Percentiles rank a stretch among this genome's conserved stretches.
Evolutionary conservation across 768 basidiomycete species (phyloP).

Genomic region (Austroboletus eburneus): DNA sequence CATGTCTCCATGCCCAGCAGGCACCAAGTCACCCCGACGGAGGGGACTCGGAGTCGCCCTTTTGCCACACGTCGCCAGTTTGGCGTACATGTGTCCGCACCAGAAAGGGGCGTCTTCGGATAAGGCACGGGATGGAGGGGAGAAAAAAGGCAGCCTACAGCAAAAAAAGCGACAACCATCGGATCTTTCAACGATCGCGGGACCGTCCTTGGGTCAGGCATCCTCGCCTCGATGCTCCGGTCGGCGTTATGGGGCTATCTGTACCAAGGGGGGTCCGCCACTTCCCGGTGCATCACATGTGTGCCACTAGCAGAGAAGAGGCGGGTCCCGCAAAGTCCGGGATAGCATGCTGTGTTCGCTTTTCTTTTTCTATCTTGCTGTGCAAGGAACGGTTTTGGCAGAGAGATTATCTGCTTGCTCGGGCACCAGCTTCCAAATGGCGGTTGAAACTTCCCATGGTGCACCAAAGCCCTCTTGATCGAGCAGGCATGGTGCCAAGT

Average conservation of each 20-base stretch:
- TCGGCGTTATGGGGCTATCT: constrained; percentile 7
- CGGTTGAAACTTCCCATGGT: constrained; percentile 5
- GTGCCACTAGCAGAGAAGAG: neutral
- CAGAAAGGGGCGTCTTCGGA: neutral
- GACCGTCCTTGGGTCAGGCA: constrained; percentile 8
- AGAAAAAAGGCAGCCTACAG: neutral
- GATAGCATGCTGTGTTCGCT: constrained; percentile 7
- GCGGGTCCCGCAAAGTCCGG: constrained; percentile 28
- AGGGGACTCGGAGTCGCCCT: too few species aligned
- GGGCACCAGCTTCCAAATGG: constrained; percentile 7
- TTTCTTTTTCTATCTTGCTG: neutral
- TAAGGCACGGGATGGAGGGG: neutral
- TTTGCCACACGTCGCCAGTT: too few species aligned
- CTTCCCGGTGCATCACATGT: constrained; percentile 15
- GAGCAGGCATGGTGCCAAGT: constrained; percentile 2
- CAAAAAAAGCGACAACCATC: neutral
- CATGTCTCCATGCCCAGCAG: neutral
- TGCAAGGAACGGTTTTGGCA: constrained; percentile 10
- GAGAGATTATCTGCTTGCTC: constrained; percentile 1
- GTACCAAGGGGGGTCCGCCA: constrained; percentile 19
- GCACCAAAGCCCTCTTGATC: constrained; percentile 9
- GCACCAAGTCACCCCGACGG: neutral
- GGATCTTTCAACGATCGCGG: constrained; percentile 13
- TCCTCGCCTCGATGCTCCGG: neutral
- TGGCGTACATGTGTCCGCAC: neutral